phyloP scores from a whole-genome alignment of 2,329 filamentous ascomycete species.

The Sclerotinia subarctica region DNA sequence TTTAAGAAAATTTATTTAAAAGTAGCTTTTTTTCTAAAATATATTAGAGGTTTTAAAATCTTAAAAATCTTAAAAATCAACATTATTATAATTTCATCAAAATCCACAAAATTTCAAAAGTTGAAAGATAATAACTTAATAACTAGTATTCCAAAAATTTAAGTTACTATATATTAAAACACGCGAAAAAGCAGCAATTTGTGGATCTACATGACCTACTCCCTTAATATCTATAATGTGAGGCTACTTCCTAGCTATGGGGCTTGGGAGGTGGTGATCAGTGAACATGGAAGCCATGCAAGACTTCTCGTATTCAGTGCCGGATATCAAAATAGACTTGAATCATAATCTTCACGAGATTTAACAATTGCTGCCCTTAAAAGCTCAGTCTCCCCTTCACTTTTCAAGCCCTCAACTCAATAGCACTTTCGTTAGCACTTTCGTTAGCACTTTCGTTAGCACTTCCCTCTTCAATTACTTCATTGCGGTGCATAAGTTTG shows the following conservation, averaged over 20 bases:
- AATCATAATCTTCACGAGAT: background rate
- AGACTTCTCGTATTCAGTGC: slow-evolving; percentile 12
- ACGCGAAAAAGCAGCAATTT: background rate
- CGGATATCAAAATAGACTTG: background rate
- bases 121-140: too few species aligned
- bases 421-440: background rate
- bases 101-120: too few species aligned
- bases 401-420: background rate
- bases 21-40: too few species aligned
- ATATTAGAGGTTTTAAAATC: too few species aligned
- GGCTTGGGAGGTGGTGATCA: slow-evolving; percentile 3
- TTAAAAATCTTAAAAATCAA: too few species aligned
- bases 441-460: background rate
- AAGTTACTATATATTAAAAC: background rate
- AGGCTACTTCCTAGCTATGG: background rate
- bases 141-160: too few species aligned
- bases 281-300: background rate
- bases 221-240: background rate
- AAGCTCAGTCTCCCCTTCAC: background rate
- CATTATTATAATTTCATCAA: too few species aligned
- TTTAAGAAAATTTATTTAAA: too few species aligned
- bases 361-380: background rate
- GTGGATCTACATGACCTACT: too few species aligned
- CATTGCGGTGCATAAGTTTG: background rate
- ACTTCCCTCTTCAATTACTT: background rate